Base-by-base conservation (phyloP, 177 flowering plant species). In the Vitis hybrid region DNA sequence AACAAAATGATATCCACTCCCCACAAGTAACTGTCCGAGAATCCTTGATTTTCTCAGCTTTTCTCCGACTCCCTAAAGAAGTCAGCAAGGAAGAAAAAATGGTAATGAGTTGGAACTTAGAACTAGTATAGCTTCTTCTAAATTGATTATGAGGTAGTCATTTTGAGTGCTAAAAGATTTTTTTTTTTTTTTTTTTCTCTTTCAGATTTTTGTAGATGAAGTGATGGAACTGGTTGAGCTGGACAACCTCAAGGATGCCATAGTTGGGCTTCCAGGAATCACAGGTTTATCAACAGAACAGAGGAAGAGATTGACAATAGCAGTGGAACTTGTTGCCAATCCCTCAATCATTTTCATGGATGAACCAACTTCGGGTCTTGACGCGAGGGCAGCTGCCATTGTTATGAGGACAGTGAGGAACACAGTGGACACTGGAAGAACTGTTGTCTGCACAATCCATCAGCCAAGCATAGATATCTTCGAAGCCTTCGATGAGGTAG, bases 331-430 rank as follows among this genome's bases (percentile, higher is more conserved):
- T 54, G 95, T 92, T 71, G 90, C 97, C 19, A 92, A 88, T 80
- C 97, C 97, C 20, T 90, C 97, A 6, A 90, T 92, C 67, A 87
- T 92, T 50, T 92, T 92, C 79, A 92, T 92, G 97, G 97, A 92
- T 78, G 97, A 92, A 74, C 95, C 95, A 15, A 92, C 95, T 12
- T 86, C 97, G 1, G 97, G 97, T 4, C 92, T 92, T 66, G 97
- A 92, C 82, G 95, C 93, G n/a, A 83, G 93, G 63, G 95, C 95
- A 18, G 95, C 97, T 51, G 90, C 97, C 58, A 89, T 92, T 78
- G 97, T 92, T 7, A 92, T 90, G 97, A 87, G 94, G 67, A 79
- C 97, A 7, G 92, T 91, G 64, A 83, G 94, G 69, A 91, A 89
- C 86, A 89, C 92, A 0, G 94, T 88, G 18, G 94, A 91, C 69